Evolutionary conservation across 495 filamentous ascomycete genomes (phyloP).

Genomic region (Aspergillus leporis): DNA sequence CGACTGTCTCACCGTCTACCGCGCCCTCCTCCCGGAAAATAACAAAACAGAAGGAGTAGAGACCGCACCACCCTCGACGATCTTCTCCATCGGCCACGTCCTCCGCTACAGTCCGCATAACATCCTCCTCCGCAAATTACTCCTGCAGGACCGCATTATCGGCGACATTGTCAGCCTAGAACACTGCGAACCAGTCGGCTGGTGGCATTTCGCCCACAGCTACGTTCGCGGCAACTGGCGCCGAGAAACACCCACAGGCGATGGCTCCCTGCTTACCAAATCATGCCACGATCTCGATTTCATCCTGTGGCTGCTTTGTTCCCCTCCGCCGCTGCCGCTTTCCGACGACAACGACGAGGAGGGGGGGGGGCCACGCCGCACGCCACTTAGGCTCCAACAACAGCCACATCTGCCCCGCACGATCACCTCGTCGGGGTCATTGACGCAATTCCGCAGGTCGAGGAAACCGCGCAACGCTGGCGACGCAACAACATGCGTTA

Average conservation of each 20-base stretch:
- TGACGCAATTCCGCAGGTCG: conserved; percentile 65
- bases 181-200: conserved; percentile 92
- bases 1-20: conserved; percentile 75
- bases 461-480: conserved; percentile 76
- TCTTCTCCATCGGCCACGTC: conserved; percentile 81
- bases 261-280: conserved; percentile 77
- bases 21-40: conserved; percentile 37
- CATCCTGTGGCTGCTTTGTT: conserved; percentile 73
- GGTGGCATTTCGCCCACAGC: conserved; percentile 93
- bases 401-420: conserved; percentile 66
- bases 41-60: too few species aligned
- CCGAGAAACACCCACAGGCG: conserved; percentile 57
- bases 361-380: too few species aligned
- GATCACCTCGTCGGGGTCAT: conserved; percentile 65
- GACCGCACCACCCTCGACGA: conserved; percentile 14
- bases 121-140: conserved; percentile 72
- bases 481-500: conserved; percentile 81
- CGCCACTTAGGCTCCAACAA: too few species aligned
- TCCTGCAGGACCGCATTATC: conserved; percentile 66
- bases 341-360: not conserved
- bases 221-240: conserved; percentile 97
- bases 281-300: conserved; percentile 94
- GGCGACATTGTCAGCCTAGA: conserved; percentile 87
- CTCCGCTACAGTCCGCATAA: conserved; percentile 91
- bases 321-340: not conserved